A percentile compares a stretch with the other conserved stretches of the same genome.
Conservation (phyloP, 306 rosid species). For the Quercus variabilis region DNA sequence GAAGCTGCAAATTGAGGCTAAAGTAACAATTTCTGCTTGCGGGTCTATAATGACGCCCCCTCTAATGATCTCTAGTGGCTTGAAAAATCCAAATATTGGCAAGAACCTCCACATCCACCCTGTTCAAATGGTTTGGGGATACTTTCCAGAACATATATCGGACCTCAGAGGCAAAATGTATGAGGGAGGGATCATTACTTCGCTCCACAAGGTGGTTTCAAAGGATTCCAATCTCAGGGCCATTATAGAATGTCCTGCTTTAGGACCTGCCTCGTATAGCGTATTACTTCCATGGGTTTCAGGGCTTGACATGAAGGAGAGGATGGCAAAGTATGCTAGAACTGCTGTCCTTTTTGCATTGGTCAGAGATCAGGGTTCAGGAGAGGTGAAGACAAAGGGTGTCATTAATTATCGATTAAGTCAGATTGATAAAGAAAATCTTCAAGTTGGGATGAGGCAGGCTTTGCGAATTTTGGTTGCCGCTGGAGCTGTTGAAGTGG, state of each 20-base stretch:
- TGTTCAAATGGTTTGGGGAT: constrained; percentile 66
- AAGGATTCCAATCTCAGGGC: constrained; percentile 37
- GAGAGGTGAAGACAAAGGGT: constrained; percentile 54
- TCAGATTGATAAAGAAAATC: constrained; percentile 59
- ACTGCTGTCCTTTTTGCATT: constrained; percentile 66
- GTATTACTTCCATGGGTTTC: constrained; percentile 73
- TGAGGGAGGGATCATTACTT: constrained; percentile 85
- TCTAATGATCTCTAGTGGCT: constrained; percentile 72
- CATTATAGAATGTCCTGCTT: constrained; percentile 63
- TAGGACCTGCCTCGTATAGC: constrained; percentile 77
- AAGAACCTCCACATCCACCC: constrained; percentile 87
- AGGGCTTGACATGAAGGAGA: constrained; percentile 63
- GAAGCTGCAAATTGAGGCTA: constrained; percentile 72
- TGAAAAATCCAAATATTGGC: constrained; percentile 69
- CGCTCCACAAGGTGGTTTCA: constrained; percentile 59
- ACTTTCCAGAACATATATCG: constrained; percentile 58
- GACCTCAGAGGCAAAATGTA: constrained; percentile 45
- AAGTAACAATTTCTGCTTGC: constrained; percentile 69
- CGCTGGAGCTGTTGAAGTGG: constrained; percentile 92
- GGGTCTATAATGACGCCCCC: constrained; percentile 81
- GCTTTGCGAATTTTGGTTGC: constrained; percentile 74
- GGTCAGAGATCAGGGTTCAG: constrained; percentile 80
- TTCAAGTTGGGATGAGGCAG: constrained; percentile 56
- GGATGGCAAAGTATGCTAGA: constrained; percentile 63
- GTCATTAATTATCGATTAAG: constrained; percentile 47